These are phyloP conservation scores for Calonectria henricotiae DNA, from an alignment of 2,329 filamentous ascomycete species.

Conservation along the genomic window DNA sequence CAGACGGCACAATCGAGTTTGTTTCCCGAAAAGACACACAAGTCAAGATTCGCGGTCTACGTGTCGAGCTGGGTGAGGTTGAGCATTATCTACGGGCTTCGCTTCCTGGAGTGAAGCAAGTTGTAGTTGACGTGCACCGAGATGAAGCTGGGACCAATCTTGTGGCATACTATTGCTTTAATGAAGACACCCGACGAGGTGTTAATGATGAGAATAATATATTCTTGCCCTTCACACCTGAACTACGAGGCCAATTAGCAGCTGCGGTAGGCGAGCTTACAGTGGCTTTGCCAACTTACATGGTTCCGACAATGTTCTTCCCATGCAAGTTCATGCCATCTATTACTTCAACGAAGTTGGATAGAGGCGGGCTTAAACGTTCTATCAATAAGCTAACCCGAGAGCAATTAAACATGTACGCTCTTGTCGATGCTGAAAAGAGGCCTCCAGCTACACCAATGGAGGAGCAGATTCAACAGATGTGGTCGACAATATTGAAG, in stretches of 20 bases:
- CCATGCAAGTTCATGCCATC: constrained; percentile 27
- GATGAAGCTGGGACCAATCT: constrained; percentile 8
- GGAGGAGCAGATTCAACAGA: constrained; percentile 44
- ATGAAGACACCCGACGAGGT: not conserved
- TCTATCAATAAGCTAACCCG: constrained; percentile 22
- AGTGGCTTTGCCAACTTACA: constrained; percentile 36
- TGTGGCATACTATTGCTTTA: too few relatives aligned
- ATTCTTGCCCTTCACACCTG: not conserved
- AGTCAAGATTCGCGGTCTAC: too few relatives aligned
- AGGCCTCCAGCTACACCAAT: constrained; percentile 18
- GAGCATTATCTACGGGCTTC: constrained; percentile 25
- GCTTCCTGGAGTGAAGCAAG: not conserved
- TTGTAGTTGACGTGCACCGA: constrained; percentile 28
- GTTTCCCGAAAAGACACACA: too few relatives aligned
- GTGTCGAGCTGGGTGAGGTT: too few relatives aligned
- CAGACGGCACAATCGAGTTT: too few relatives aligned
- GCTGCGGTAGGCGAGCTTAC: not conserved
- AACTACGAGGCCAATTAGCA: not conserved
- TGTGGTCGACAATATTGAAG: constrained; percentile 54
- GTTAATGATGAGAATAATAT: not conserved
- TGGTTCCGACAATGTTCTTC: constrained; percentile 41
- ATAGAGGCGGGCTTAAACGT: constrained; percentile 31
- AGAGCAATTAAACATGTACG: constrained; percentile 28
- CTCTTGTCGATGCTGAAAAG: constrained; percentile 20
- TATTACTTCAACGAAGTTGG: constrained; percentile 38